Evolutionary conservation across 1,139 yeast genomes (phyloP).

Genomic region (Taiozyma sp.): DNA sequence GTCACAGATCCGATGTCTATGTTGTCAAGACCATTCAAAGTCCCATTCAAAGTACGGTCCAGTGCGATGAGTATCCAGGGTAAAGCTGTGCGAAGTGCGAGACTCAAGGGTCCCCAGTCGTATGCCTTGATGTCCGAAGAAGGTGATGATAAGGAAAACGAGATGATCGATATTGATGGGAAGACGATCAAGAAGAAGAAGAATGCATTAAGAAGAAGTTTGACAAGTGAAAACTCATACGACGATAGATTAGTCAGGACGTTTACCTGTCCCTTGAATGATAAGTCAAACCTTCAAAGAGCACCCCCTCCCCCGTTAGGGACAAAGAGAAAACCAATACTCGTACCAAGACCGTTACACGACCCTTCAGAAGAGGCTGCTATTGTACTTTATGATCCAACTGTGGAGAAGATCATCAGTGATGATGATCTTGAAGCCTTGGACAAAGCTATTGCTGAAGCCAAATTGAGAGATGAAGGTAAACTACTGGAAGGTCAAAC

Average conservation of each 20-base stretch:
- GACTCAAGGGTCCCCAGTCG: constrained; percentile 31
- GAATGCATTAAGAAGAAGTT: constrained; percentile 47
- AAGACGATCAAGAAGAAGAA: constrained; percentile 27
- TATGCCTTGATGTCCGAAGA: constrained; percentile 32
- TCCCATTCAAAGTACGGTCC: constrained; percentile 32
- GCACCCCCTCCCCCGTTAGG: constrained; percentile 80
- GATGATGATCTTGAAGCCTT: constrained; percentile 35
- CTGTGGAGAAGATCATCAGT: constrained; percentile 59
- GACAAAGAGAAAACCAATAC: constrained; percentile 59
- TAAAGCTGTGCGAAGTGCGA: constrained; percentile 27
- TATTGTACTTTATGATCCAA: constrained; percentile 91
- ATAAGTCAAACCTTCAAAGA: constrained; percentile 32
- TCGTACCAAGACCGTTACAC: constrained; percentile 86
- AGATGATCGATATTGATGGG: constrained; percentile 38
- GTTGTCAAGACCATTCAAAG: constrained; percentile 42
- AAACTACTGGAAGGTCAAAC: constrained; percentile 21
- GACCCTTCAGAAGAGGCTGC: constrained; percentile 95
- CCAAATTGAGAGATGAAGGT: constrained; percentile 22
- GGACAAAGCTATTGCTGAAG: constrained; percentile 24
- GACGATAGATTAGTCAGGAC: constrained; percentile 34
- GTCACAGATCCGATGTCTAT: constrained; percentile 29
- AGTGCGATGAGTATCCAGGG: constrained; percentile 18
- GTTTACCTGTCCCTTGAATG: constrained; percentile 48
- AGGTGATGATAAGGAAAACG: constrained; percentile 23
- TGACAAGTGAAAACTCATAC: constrained; percentile 23